Conservation (phyloP, 2,329 filamentous ascomycete species). For the Ceratocystis variospora region DNA sequence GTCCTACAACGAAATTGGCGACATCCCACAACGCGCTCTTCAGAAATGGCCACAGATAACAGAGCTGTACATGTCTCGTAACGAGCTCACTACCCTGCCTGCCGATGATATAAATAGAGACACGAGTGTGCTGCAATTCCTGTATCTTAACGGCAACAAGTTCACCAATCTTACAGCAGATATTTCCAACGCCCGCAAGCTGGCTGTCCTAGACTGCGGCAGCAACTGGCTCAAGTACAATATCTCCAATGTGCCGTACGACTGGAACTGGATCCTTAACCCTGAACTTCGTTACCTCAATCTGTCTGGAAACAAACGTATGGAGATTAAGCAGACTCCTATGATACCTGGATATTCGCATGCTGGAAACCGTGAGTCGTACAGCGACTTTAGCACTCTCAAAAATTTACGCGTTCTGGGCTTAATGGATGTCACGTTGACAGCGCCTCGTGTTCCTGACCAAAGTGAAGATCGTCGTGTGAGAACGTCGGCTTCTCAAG, state of each 20-base stretch:
- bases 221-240: slow-evolving; percentile 97
- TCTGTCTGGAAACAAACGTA: slow-evolving; percentile 85
- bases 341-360: slow-evolving; percentile 34
- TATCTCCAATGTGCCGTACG: slow-evolving; percentile 95
- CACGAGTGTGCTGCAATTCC: slow-evolving; percentile 60
- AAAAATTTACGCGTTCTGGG: slow-evolving; percentile 75
- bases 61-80: slow-evolving; percentile 89
- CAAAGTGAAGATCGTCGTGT: slow-evolving; percentile 91
- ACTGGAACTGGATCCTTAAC: slow-evolving; percentile 99
- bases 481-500: slow-evolving; percentile 86
- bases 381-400: slow-evolving; percentile 78
- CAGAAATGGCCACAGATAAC: slow-evolving; percentile 79
- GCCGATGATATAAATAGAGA: slow-evolving; percentile 52
- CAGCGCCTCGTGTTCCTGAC: slow-evolving; percentile 86
- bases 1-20: slow-evolving; percentile 79
- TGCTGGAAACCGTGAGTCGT: slow-evolving; percentile 26
- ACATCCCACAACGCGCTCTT: slow-evolving; percentile 79
- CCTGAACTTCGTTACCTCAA: slow-evolving; percentile 90
- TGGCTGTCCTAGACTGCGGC: slow-evolving; percentile 84
- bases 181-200: slow-evolving; percentile 81
- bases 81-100: slow-evolving; percentile 79
- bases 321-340: slow-evolving; percentile 72
- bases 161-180: slow-evolving; percentile 95
- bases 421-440: slow-evolving; percentile 95
- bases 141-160: slow-evolving; percentile 95